These are phyloP conservation scores for Triticum urartu DNA, from an alignment of 176 grass and related monocot species.

Conservation along the genomic window DNA sequence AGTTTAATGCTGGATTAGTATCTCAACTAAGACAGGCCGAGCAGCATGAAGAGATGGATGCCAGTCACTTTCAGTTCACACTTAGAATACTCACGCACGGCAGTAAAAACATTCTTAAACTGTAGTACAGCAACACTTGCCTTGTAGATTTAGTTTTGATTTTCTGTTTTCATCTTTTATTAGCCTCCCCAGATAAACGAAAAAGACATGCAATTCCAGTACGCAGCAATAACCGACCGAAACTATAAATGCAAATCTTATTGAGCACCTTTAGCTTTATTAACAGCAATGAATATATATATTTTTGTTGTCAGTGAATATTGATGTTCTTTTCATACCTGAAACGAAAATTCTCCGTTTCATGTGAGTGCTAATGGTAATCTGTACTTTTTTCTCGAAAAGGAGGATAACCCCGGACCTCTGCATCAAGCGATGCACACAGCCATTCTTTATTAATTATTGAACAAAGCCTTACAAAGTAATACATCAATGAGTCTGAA, in stretches of 20 bases:
- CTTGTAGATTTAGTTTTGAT: neutral
- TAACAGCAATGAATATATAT: neutral
- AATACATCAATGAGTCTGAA: too few species aligned
- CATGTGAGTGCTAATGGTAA: neutral
- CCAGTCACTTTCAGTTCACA: conserved; percentile 51
- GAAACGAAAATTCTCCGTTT: neutral
- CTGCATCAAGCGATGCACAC: too few species aligned
- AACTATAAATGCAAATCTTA: too few species aligned
- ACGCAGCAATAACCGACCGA: neutral
- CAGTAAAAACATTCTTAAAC: conserved; percentile 48
- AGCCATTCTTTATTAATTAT: too few species aligned
- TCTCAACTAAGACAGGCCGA: conserved; percentile 32
- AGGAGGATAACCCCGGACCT: too few species aligned
- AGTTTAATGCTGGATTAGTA: conserved; percentile 41
- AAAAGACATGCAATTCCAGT: neutral
- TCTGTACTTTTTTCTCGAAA: too few species aligned
- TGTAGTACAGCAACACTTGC: conserved; percentile 13
- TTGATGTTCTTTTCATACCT: neutral
- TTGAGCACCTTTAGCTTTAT: too few species aligned
- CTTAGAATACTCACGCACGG: conserved; percentile 40
- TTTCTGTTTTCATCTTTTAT: conserved; percentile 13
- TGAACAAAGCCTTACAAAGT: too few species aligned
- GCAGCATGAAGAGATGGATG: conserved; percentile 21
- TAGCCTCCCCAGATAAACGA: conserved; percentile 23
- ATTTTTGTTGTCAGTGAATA: conserved; percentile 10